Percentiles rank a stretch among this genome's conserved stretches.
These are phyloP conservation scores for Camellia lanceoleosa DNA, from an alignment of 148 eudicot genomes.

Conservation along the genomic window DNA sequence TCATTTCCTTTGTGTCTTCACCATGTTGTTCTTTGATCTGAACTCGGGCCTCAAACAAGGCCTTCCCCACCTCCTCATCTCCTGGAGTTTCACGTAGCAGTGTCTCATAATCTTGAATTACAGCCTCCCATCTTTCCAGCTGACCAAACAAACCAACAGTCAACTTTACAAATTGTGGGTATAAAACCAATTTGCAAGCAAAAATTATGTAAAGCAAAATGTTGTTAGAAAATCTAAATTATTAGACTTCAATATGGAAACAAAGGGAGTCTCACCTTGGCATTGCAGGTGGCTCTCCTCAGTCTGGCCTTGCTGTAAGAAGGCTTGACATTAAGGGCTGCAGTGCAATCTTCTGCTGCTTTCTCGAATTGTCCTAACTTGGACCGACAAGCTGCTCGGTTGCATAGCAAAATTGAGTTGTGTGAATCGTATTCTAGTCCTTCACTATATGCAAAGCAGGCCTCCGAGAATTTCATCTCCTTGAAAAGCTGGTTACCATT, in stretches of 20 bases:
- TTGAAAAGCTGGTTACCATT: conserved; percentile 56
- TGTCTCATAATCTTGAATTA: conserved; percentile 63
- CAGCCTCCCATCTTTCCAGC: conserved; percentile 35
- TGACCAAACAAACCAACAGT: neutral
- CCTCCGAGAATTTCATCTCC: conserved; percentile 45
- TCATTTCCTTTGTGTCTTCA: conserved; percentile 5
- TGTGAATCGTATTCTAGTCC: conserved; percentile 58
- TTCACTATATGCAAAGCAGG: conserved; percentile 46
- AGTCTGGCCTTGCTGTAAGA: conserved; percentile 64
- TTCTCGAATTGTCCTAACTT: conserved; percentile 64
- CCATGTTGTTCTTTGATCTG: conserved; percentile 18
- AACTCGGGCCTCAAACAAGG: conserved; percentile 19
- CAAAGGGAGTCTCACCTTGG: conserved; percentile 27
- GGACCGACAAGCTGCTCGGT: conserved; percentile 65
- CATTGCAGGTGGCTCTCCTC: conserved; percentile 62
- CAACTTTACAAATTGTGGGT: neutral
- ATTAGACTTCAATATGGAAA: too few species aligned
- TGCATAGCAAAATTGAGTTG: conserved; percentile 60
- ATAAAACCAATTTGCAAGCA: neutral
- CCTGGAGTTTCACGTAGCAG: conserved; percentile 38
- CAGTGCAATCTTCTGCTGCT: conserved; percentile 58
- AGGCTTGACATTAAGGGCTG: conserved; percentile 58
- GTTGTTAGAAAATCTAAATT: too few species aligned
- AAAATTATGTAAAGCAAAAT: neutral
- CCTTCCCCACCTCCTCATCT: conserved; percentile 50